A percentile compares a stretch with the other conserved stretches of the same genome.
phyloP scores from a whole-genome alignment of 1,284 basidiomycete genomes.

The Ustilago sp. region DNA sequence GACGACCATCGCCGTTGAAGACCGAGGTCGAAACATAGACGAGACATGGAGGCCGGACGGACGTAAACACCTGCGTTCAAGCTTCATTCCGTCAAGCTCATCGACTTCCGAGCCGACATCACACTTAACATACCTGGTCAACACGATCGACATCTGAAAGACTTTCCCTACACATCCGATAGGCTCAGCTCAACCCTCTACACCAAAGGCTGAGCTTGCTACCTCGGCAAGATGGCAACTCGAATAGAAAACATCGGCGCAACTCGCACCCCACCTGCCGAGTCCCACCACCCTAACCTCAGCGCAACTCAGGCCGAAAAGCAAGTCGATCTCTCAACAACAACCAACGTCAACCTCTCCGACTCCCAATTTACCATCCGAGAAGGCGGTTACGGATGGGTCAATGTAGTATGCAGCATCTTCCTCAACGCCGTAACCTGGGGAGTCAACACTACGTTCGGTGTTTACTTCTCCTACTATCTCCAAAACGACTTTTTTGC shows the following conservation, averaged over 20 bases:
- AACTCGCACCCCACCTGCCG: not conserved
- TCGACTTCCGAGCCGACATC: not conserved
- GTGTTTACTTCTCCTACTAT: conserved; percentile 71
- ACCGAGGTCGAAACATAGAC: not conserved
- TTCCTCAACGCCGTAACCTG: conserved; percentile 66
- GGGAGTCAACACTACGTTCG: conserved; percentile 72
- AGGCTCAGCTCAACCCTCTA: no score
- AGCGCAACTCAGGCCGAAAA: not conserved
- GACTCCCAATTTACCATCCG: conserved; percentile 58
- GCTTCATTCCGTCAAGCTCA: not conserved
- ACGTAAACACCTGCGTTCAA: not conserved
- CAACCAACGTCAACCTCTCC: conserved; percentile 33
- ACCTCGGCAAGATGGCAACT: not conserved
- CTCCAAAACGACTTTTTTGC: conserved; percentile 70
- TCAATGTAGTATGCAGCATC: conserved; percentile 69
- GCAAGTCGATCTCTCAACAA: conserved; percentile 31
- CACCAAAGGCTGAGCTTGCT: no score
- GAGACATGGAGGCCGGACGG: not conserved
- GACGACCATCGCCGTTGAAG: not conserved
- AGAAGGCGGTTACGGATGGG: conserved; percentile 72
- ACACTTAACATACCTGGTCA: not conserved
- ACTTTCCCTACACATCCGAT: no score
- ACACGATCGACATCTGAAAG: not conserved
- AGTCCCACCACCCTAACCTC: not conserved
- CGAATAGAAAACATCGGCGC: conserved; percentile 1